A percentile compares a stretch with the other conserved stretches of the same genome.
These are phyloP conservation scores for Cicer cuneatum DNA, from an alignment of 306 rosid genomes.

Conservation along the genomic window DNA sequence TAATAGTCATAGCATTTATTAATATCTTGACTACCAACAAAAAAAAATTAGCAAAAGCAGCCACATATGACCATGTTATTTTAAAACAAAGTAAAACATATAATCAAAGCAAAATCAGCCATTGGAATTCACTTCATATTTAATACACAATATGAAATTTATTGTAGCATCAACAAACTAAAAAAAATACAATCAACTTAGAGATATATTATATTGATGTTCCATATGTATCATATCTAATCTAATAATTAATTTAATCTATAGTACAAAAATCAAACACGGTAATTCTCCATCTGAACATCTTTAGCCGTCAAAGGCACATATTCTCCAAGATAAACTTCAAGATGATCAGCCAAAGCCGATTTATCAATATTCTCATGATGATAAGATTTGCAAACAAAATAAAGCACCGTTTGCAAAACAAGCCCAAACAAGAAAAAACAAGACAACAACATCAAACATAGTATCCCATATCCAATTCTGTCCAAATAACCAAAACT, in stretches of 20 bases:
- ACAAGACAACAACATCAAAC: slow-evolving; percentile 46
- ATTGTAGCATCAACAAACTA: not conserved
- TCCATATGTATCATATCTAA: not conserved
- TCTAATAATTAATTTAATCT: too few species aligned
- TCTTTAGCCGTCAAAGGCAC: slow-evolving; percentile 63
- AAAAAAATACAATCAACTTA: not conserved
- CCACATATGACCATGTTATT: not conserved
- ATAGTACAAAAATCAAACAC: slow-evolving; percentile 32
- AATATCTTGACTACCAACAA: not conserved
- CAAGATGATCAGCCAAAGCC: slow-evolving; percentile 68
- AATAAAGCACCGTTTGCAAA: slow-evolving; percentile 61
- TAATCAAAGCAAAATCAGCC: not conserved
- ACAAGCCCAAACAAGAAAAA: slow-evolving; percentile 56
- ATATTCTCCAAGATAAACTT: slow-evolving; percentile 62
- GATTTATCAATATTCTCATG: slow-evolving; percentile 74
- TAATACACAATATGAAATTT: not conserved
- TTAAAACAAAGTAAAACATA: not conserved
- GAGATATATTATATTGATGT: not conserved
- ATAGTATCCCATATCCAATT: slow-evolving; percentile 48
- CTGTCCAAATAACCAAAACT: slow-evolving; percentile 29
- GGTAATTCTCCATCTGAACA: slow-evolving; percentile 62
- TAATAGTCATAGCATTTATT: not conserved
- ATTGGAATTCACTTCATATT: not conserved
- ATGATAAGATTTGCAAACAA: slow-evolving; percentile 80
- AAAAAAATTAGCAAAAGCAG: slow-evolving; percentile 7